A percentile compares a stretch with the other conserved stretches of the same genome.
Conservation (phyloP, 1,139 yeast genomes). For the Yamadazyma spencermartinsiae region DNA sequence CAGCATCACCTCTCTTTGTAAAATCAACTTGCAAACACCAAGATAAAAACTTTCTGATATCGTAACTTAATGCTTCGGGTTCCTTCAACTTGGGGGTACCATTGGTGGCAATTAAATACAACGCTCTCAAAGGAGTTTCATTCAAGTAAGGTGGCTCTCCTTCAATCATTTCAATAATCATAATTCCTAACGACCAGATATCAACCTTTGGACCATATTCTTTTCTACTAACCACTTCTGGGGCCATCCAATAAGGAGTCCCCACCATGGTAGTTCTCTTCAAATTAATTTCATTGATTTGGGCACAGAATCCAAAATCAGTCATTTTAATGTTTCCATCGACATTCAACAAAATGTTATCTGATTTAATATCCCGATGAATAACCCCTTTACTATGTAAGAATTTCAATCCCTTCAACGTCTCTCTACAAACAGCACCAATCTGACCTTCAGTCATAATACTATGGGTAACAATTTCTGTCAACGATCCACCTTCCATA, state of each 20-base stretch:
- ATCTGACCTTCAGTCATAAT: slow-evolving; percentile 98
- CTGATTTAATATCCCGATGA: slow-evolving; percentile 95
- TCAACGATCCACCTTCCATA: slow-evolving; percentile 96
- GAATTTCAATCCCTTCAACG: slow-evolving; percentile 80
- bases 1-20: slow-evolving; percentile 80
- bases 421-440: slow-evolving; percentile 93
- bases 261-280: slow-evolving; percentile 98
- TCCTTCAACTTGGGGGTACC: slow-evolving; percentile 94
- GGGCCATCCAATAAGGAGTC: slow-evolving; percentile 99
- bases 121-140: slow-evolving; percentile 90
- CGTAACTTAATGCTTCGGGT: slow-evolving; percentile 73
- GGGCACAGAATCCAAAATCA: slow-evolving; percentile 93
- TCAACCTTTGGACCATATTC: slow-evolving; percentile 98
- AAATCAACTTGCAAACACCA: slow-evolving; percentile 86
- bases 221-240: slow-evolving; percentile 91
- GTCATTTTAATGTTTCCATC: slow-evolving; percentile 90
- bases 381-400: slow-evolving; percentile 92
- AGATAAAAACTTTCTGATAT: slow-evolving; percentile 67
- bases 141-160: slow-evolving; percentile 98
- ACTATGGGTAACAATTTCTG: slow-evolving; percentile 93
- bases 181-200: slow-evolving; percentile 95
- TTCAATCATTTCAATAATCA: slow-evolving; percentile 96
- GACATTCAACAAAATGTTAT: slow-evolving; percentile 79
- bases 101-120: slow-evolving; percentile 89
- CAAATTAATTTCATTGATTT: slow-evolving; percentile 78